Percentiles rank a stretch among this genome's conserved stretches.
Conservation (phyloP, 306 rosid genomes). For the Luffa acutangula region DNA sequence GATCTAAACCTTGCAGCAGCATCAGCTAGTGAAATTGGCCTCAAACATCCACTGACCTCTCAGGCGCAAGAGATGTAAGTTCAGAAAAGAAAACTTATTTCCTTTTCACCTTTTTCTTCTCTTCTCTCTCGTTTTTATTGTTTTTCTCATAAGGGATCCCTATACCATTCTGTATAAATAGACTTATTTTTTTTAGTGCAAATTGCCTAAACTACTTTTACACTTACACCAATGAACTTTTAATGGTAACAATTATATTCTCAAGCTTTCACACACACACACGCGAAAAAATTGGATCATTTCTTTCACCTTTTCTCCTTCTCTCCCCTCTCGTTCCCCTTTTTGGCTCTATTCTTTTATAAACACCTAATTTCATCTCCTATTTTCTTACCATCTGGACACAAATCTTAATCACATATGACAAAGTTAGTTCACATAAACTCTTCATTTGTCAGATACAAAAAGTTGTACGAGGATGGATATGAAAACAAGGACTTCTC, state of each 20-base stretch:
- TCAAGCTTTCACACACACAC: neutral
- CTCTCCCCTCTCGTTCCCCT: neutral
- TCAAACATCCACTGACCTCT: conserved; percentile 50
- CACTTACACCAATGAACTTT: neutral
- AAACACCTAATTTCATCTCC: neutral
- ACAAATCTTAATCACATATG: neutral
- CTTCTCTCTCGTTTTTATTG: neutral
- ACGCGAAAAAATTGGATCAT: neutral
- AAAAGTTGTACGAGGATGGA: conserved; percentile 51
- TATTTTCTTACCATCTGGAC: neutral
- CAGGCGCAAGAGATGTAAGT: conserved; percentile 65
- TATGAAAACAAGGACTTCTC: conserved; percentile 66
- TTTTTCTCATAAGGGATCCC: too few species aligned
- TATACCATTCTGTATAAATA: too few species aligned
- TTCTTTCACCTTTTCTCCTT: neutral
- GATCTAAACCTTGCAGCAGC: conserved; percentile 71
- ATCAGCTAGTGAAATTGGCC: conserved; percentile 61
- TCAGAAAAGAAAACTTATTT: neutral
- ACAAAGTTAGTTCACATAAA: neutral
- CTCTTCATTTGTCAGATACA: conserved; percentile 31
- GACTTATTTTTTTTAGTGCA: neutral
- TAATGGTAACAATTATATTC: neutral
- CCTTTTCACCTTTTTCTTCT: neutral
- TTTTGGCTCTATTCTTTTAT: neutral
- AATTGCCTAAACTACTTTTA: neutral